Evolutionary conservation across 2,329 filamentous ascomycete species (phyloP), one percentile per base, ranked within the genome.

Genomic region (Gnomoniopsis sp.): DNA sequence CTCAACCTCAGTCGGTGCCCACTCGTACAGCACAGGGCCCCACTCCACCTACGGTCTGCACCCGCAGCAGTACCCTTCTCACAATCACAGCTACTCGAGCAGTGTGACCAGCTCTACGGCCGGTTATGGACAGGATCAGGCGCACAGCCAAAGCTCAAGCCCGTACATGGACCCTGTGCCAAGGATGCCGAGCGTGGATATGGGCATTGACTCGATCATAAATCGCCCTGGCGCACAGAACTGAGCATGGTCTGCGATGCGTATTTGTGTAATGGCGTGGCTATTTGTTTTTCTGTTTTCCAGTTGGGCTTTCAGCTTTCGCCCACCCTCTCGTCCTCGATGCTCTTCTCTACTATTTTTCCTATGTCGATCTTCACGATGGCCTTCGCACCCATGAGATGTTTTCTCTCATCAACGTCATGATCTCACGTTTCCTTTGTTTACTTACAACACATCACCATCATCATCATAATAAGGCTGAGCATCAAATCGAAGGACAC

Each of bases 131-230:
- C 60, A 62, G 21, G 72, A 76, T 63, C 68, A 62, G 52, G 66
- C 64, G 50, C 67, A 69, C 55, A 69, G 71, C 53, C 73, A 76
- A 63, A 73, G 72, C 12, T 72, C 71, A 30, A 80, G 79, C 58
- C 77, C 79, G 3, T 83, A 82, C 59, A 68, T 81, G 71, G 72
- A 68, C 51, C 73, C 76, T 63, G 71, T 74, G 10, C 76, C 78
- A 63, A 71, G 83, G 46, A 73, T 84, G 56, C 75, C 83, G 6
- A 82, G 80, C 62, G 79, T 80, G 51, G 83, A 86, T 65, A 86
- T 87, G 82, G 82, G 81, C 23, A 86, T 87, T 65, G 79, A 80
- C 53, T 75, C 80, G 53, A 79, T 86, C 59, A 83, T 86, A 64
- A 83, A 85, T 69, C 75, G 80, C 15, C 68, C 70, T 10, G 68